Evolutionary conservation across 2,329 filamentous ascomycete genomes (phyloP).

Genomic region (Cladosporium colombiae): DNA sequence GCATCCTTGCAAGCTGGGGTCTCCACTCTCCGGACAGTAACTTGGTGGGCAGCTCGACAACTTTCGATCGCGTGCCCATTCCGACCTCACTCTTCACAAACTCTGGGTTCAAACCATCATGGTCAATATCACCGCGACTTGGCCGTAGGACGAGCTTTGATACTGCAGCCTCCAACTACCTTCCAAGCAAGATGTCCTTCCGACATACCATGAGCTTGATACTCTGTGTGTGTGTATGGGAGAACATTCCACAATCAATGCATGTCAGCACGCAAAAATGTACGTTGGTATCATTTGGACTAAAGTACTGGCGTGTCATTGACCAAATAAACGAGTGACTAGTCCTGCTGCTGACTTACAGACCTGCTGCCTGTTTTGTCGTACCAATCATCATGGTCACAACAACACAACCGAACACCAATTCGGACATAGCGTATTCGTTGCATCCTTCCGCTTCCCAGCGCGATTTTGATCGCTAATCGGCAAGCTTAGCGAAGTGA

Average conservation of each 20-base stretch:
- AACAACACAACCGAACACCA: not conserved
- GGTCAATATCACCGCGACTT: not conserved
- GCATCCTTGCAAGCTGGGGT: not conserved
- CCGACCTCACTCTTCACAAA: not conserved
- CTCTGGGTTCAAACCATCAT: not conserved
- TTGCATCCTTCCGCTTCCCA: not conserved
- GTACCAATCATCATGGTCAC: not conserved
- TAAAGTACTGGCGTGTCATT: not conserved
- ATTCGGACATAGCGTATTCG: not conserved
- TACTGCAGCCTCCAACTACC: not conserved
- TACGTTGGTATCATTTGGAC: not conserved
- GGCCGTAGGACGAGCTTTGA: not conserved
- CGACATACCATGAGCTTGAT: not conserved
- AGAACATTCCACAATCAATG: not conserved
- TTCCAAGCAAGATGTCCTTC: not conserved
- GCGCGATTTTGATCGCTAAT: not conserved
- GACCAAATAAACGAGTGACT: not conserved
- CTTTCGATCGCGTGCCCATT: not conserved
- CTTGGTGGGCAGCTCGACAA: not conserved
- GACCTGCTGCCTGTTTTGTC: not conserved
- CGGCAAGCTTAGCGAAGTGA: not conserved
- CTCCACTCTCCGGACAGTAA: not conserved
- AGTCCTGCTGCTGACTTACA: not conserved
- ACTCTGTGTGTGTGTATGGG: not conserved
- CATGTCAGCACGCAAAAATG: slow-evolving; percentile 1